Percentiles rank a stretch among this genome's conserved stretches.
phyloP scores from a whole-genome alignment of 2,329 filamentous ascomycete genomes.

The Raffaelea albimanens region DNA sequence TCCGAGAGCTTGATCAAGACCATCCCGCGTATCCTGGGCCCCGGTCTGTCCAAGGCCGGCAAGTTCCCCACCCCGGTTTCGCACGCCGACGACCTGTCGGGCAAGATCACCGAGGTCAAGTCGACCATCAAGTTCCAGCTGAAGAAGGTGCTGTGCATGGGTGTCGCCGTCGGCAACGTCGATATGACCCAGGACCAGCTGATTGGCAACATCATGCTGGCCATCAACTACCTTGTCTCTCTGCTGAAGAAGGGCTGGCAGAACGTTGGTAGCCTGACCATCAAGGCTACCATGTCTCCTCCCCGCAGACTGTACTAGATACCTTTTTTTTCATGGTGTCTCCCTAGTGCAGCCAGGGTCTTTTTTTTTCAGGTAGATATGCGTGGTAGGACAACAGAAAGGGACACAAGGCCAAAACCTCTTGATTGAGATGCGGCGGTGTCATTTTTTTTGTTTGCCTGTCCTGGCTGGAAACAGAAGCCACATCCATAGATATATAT shows the following conservation, averaged over 20 bases:
- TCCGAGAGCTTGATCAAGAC: constrained; percentile 98
- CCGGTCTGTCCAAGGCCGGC: constrained; percentile 96
- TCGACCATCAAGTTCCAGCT: constrained; percentile 99
- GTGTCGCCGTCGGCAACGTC: constrained; percentile 98
- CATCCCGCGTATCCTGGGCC: constrained; percentile 98
- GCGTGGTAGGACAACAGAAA: too few relatives aligned
- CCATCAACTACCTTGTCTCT: constrained; percentile 99
- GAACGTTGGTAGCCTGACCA: constrained; percentile 98
- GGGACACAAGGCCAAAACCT: too few relatives aligned
- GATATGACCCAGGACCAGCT: constrained; percentile 95
- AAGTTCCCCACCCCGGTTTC: constrained; percentile 99
- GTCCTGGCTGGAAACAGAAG: neutral
- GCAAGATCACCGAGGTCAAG: constrained; percentile 99
- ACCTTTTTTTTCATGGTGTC: neutral
- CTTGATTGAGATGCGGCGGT: too few relatives aligned
- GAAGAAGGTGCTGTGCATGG: constrained; percentile 99
- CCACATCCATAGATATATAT: neutral
- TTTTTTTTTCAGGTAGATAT: too few relatives aligned
- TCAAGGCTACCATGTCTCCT: constrained; percentile 99
- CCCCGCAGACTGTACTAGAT: constrained; percentile 93
- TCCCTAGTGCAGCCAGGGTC: neutral
- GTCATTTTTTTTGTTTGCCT: neutral
- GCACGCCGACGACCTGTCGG: constrained; percentile 84
- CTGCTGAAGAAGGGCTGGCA: constrained; percentile 99
- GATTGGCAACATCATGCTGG: constrained; percentile 97